Evolutionary conservation across 2,329 filamentous ascomycete species (phyloP).

Genomic region (Neofusicoccum parvum): DNA sequence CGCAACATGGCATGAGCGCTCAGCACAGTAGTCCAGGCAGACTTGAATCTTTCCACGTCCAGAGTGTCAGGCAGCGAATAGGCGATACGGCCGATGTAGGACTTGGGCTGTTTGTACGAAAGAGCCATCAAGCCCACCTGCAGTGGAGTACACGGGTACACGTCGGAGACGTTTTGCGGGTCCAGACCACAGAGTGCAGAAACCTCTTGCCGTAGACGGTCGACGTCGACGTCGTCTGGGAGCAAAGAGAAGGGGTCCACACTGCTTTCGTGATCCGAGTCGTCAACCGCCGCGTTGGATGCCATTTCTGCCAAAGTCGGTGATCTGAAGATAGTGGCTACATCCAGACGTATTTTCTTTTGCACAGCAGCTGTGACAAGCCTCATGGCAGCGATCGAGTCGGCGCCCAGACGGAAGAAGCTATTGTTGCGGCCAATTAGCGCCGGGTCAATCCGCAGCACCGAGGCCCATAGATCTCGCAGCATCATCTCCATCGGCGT

Average conservation of each 20-base stretch:
- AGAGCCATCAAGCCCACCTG: slow-evolving; percentile 46
- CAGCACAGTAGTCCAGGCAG: slow-evolving; percentile 39
- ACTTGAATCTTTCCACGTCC: slow-evolving; percentile 34
- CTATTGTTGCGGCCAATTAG: neutral
- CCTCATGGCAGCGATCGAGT: slow-evolving; percentile 39
- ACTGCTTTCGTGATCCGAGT: neutral
- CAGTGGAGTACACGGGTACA: slow-evolving; percentile 45
- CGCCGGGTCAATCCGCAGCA: neutral
- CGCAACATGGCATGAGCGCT: slow-evolving; percentile 38
- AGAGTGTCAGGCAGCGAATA: slow-evolving; percentile 28
- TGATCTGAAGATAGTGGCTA: neutral
- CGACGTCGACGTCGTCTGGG: neutral
- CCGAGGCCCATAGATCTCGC: neutral
- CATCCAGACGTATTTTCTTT: neutral
- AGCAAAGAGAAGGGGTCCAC: neutral
- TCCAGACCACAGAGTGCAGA: slow-evolving; percentile 36
- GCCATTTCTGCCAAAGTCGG: slow-evolving; percentile 1
- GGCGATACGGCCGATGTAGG: slow-evolving; percentile 43
- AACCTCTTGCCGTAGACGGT: slow-evolving; percentile 33
- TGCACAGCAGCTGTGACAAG: neutral
- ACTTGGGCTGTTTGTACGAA: slow-evolving; percentile 39
- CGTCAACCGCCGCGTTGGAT: neutral
- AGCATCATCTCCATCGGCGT: slow-evolving; percentile 1
- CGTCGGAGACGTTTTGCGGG: slow-evolving; percentile 35
- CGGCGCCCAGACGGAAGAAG: slow-evolving; percentile 38